A percentile compares a stretch with the other conserved stretches of the same genome.
phyloP scores from a whole-genome alignment of 495 filamentous ascomycete genomes.

The Penicillium robsamsonii region DNA sequence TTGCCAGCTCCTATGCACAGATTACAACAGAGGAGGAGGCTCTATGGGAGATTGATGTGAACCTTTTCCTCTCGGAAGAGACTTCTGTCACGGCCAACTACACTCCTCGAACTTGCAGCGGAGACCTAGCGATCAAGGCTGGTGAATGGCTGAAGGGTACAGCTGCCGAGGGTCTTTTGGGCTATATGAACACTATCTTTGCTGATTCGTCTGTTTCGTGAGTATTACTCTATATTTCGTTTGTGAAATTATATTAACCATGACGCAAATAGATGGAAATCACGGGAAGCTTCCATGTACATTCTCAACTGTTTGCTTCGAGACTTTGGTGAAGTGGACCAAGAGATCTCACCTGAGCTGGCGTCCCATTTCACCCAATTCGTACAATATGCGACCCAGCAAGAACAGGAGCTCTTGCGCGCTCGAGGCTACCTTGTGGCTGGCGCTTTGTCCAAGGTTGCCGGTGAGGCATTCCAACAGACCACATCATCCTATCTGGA shows the following conservation, averaged over 20 bases:
- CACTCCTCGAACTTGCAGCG: constrained; percentile 85
- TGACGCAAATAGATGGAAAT: constrained; percentile 50
- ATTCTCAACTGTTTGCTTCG: constrained; percentile 75
- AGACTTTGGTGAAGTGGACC: constrained; percentile 74
- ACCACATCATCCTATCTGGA: constrained; percentile 65
- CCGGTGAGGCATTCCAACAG: constrained; percentile 52
- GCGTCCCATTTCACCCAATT: constrained; percentile 71
- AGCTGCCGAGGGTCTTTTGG: constrained; percentile 70
- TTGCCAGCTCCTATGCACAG: constrained; percentile 82
- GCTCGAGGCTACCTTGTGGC: constrained; percentile 84
- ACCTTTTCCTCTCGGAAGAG: constrained; percentile 92
- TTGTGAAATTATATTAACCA: constrained; percentile 27
- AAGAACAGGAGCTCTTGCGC: constrained; percentile 65
- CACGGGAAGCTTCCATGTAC: constrained; percentile 76
- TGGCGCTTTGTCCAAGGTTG: constrained; percentile 63
- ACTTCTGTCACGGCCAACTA: constrained; percentile 96
- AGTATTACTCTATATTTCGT: constrained; percentile 24
- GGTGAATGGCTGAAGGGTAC: constrained; percentile 78
- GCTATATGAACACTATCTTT: constrained; percentile 69
- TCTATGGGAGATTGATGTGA: constrained; percentile 94
- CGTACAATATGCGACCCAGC: constrained; percentile 72
- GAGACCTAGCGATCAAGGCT: constrained; percentile 87
- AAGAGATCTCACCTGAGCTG: constrained; percentile 62
- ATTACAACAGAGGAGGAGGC: constrained; percentile 91
- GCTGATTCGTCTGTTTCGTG: constrained; percentile 52